Percentiles rank a stretch among this genome's conserved stretches.
Evolutionary conservation across 73 alveolate genomes (phyloP).

Genomic region (Paramecium sexaurelia): DNA sequence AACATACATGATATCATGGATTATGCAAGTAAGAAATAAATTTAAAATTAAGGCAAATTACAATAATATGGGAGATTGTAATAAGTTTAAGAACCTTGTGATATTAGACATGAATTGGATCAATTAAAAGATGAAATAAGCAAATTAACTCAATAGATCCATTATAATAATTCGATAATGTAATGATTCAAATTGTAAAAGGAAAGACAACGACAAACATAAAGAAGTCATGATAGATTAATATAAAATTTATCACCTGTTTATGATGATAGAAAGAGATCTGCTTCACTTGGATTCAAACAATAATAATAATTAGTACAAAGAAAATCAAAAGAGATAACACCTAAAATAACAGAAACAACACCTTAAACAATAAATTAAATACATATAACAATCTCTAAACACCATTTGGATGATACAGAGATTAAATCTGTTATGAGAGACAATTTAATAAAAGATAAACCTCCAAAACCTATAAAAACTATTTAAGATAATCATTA

Average conservation of each 20-base stretch:
- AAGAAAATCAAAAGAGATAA: neutral
- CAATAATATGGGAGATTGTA: neutral
- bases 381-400: constrained; percentile 22
- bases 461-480: constrained; percentile 53
- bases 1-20: constrained; percentile 26
- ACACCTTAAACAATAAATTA: constrained; percentile 3
- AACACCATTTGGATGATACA: constrained; percentile 56
- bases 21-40: neutral
- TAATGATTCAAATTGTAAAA: neutral
- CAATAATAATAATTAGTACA: neutral
- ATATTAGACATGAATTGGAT: constrained; percentile 9
- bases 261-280: constrained; percentile 20
- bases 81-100: constrained; percentile 18
- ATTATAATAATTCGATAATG: constrained; percentile 15
- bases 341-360: constrained; percentile 42
- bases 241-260: neutral
- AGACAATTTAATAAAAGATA: constrained; percentile 6
- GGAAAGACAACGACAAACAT: neutral
- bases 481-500: neutral
- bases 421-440: constrained; percentile 48
- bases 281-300: constrained; percentile 41
- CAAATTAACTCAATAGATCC: constrained; percentile 23
- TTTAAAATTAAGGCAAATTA: constrained; percentile 14
- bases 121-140: constrained; percentile 16
- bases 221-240: constrained; percentile 14